These are phyloP conservation scores for Calonectria leucothoes DNA, from an alignment of 2,329 filamentous ascomycete genomes.

Conservation along the genomic window DNA sequence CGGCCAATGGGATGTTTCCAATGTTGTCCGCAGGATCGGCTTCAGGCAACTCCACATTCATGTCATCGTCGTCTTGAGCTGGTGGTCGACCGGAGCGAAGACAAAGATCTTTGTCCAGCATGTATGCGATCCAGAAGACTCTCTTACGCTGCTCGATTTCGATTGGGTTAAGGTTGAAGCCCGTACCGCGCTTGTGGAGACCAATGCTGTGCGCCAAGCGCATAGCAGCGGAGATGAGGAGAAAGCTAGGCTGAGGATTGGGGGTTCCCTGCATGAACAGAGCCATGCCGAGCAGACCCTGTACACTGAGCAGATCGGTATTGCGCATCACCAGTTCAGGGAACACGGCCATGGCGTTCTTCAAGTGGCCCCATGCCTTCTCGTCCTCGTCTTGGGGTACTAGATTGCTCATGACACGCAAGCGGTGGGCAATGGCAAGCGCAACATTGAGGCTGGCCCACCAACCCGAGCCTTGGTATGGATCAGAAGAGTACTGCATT, in stretches of 20 bases:
- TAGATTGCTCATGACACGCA: constrained; percentile 95
- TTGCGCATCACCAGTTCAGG: constrained; percentile 96
- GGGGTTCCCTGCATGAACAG: constrained; percentile 96
- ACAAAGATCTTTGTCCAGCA: constrained; percentile 73
- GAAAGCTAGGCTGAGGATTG: constrained; percentile 93
- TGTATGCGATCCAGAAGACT: constrained; percentile 75
- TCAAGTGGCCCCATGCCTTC: constrained; percentile 94
- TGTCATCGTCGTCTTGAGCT: constrained; percentile 75
- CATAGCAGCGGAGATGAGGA: constrained; percentile 91
- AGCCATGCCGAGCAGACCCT: constrained; percentile 92
- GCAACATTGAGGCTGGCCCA: constrained; percentile 97
- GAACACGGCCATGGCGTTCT: constrained; percentile 95
- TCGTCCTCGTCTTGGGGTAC: constrained; percentile 92
- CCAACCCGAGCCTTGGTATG: constrained; percentile 96
- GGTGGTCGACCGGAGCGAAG: constrained; percentile 70
- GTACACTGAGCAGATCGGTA: constrained; percentile 93
- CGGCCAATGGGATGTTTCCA: constrained; percentile 90
- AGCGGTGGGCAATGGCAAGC: constrained; percentile 89
- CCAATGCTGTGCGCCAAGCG: constrained; percentile 93
- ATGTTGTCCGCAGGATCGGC: constrained; percentile 92
- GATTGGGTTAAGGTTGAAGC: constrained; percentile 92
- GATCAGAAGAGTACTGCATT: constrained; percentile 90
- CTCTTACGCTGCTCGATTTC: constrained; percentile 89
- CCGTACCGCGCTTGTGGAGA: constrained; percentile 90
- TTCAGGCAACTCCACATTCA: constrained; percentile 96